A percentile compares a stretch with the other conserved stretches of the same genome.
phyloP scores from a whole-genome alignment of 2,329 filamentous ascomycete species.

The Cladosporium sp. region DNA sequence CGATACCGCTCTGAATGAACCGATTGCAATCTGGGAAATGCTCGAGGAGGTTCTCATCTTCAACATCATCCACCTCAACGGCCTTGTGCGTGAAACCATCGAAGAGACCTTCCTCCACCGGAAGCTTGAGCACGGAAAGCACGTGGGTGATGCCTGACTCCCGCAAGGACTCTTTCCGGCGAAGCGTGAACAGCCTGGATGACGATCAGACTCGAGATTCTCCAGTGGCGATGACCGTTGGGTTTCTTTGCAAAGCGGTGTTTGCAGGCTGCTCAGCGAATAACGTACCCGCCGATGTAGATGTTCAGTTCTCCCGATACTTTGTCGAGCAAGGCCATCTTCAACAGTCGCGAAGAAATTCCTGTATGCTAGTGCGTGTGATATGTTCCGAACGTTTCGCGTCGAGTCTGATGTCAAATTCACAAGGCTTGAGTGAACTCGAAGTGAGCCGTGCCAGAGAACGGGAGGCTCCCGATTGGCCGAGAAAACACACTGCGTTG shows the following conservation, averaged over 20 bases:
- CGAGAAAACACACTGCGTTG: too few species aligned
- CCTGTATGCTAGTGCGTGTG: too few species aligned
- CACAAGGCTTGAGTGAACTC: too few species aligned
- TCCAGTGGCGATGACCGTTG: not conserved
- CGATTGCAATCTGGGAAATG: constrained; percentile 63
- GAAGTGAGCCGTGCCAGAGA: too few species aligned
- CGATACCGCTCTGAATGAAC: constrained; percentile 77
- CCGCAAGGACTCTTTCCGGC: constrained; percentile 63
- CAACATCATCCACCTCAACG: constrained; percentile 85
- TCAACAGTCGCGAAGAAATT: not conserved
- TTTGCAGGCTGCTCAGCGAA: not conserved
- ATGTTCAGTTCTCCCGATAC: constrained; percentile 66
- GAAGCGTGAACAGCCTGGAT: constrained; percentile 70
- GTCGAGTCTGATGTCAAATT: too few species aligned
- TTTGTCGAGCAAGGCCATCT: constrained; percentile 60
- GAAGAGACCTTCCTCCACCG: constrained; percentile 52
- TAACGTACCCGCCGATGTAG: constrained; percentile 71
- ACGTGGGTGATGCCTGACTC: constrained; percentile 81
- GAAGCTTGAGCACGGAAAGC: constrained; percentile 71
- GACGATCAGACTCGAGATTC: constrained; percentile 24
- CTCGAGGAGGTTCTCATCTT: constrained; percentile 79
- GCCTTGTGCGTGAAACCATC: constrained; percentile 63
- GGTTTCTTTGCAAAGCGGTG: constrained; percentile 17
- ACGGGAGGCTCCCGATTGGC: too few species aligned
- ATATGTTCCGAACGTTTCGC: too few species aligned